Evolutionary conservation across 257 asterid species (phyloP).

Genomic region (Solanum arcanum): DNA sequence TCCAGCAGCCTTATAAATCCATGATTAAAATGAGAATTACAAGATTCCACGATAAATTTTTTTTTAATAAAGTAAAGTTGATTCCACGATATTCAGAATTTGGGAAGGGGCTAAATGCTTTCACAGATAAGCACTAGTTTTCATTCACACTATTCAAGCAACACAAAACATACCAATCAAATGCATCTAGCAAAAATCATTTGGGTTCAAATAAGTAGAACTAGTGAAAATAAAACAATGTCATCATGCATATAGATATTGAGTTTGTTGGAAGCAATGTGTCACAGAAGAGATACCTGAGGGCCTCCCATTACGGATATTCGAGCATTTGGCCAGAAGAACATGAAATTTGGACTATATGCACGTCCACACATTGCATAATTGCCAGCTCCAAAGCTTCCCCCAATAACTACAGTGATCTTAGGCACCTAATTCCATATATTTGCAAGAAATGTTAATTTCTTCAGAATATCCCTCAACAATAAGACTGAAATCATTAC

Average conservation of each 20-base stretch:
- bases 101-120: not conserved
- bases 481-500: not conserved
- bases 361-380: conserved; percentile 99
- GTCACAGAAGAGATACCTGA: conserved; percentile 45
- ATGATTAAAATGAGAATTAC: not conserved
- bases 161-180: not conserved
- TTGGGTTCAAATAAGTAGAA: not conserved
- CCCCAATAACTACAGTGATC: conserved; percentile 75
- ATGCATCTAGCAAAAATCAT: not conserved
- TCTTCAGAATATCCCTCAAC: not conserved
- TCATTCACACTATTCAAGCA: not conserved
- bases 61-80: not conserved
- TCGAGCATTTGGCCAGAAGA: conserved; percentile 96
- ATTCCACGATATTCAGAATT: not conserved
- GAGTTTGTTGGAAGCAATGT: not conserved
- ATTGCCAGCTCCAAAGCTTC: conserved; percentile 99
- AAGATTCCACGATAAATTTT: not conserved
- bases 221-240: not conserved
- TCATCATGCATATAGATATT: not conserved
- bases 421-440: conserved; percentile 63
- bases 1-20: conserved; percentile 76
- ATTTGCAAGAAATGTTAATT: not conserved
- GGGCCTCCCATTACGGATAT: conserved; percentile 98
- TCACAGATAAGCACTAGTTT: not conserved
- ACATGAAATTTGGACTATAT: conserved; percentile 82